Conservation (phyloP, 495 filamentous ascomycete genomes). For the Xylaria cubensis region DNA sequence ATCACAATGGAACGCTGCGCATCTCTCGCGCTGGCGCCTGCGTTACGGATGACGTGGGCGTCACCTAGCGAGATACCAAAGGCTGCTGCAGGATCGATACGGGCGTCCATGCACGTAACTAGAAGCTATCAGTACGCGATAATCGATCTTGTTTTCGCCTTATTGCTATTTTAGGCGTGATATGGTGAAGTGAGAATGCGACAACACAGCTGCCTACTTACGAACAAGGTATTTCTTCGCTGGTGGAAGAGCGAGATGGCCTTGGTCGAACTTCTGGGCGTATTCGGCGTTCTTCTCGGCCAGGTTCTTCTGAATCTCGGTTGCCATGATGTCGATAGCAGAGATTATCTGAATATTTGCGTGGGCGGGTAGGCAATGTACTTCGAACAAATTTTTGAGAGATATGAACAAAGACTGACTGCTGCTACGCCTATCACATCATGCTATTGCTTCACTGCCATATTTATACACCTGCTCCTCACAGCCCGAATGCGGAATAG, state of each 20-base stretch:
- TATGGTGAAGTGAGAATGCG: neutral
- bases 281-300: constrained; percentile 66
- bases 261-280: constrained; percentile 65
- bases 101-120: constrained; percentile 84
- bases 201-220: constrained; percentile 46
- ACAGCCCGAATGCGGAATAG: neutral
- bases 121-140: neutral
- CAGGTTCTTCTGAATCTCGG: constrained; percentile 61
- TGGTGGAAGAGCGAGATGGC: constrained; percentile 72
- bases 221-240: constrained; percentile 70
- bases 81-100: constrained; percentile 73
- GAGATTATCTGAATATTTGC: neutral
- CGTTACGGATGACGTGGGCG: constrained; percentile 84
- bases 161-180: neutral
- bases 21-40: constrained; percentile 70
- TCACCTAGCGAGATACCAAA: constrained; percentile 78
- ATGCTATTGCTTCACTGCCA: neutral
- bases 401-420: neutral
- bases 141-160: neutral
- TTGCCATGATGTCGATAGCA: constrained; percentile 29
- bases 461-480: constrained; percentile 4
- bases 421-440: neutral
- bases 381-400: too few relatives aligned
- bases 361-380: neutral
- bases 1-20: constrained; percentile 78